Base-by-base conservation (phyloP, 2,329 filamentous ascomycete species). In the Plectosphaerella cucumerina region DNA sequence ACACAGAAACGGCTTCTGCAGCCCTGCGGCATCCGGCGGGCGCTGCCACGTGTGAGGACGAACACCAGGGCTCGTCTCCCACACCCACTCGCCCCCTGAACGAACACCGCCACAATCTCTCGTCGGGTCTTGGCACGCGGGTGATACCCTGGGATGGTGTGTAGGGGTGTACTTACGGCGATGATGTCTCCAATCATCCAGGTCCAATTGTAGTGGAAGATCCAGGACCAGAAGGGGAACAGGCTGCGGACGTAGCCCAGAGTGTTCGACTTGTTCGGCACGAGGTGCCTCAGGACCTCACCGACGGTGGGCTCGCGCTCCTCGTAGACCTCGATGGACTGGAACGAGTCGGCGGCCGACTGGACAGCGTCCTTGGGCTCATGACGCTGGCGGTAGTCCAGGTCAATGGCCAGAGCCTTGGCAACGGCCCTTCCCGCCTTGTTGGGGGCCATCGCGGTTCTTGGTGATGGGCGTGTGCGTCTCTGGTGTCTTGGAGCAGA, bases 161-260 rank as follows among this genome's bases (percentile, higher is more conserved):
- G 8, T 31, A 42, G 39, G 39, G 39, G 39, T 4, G 17, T 20
- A 42, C 39, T 6, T 47, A 55, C 53, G 48, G 55, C 55, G 21
- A 56, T 53, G 8, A 56, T 48, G 42, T 56, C 55, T 41, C 55
- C 55, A 17, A 56, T 26, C 17, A 56, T 51, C 55, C 55, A 56
- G 15, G 53, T 55, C 20, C 43, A 34, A 15, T 56, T 56, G 44
- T 56, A 56, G 41, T 56, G 76, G 55, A 70, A 70, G 49, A 78
- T 74, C 76, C 76, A 79, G 14, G 64, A 65, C 52, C 71, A 59
- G 58, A 77, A 78, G 3, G 76, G 76, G 54, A 79, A 78, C 17
- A 79, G 60, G 53, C 64, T 67, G 51, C 62, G 64, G 47, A 75
- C 34, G 53, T 76, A 76, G 34, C 49, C 50, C 6, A 53, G 60